Base-by-base conservation (phyloP, 768 basidiomycete species). In the Holtermannia corniformis region DNA sequence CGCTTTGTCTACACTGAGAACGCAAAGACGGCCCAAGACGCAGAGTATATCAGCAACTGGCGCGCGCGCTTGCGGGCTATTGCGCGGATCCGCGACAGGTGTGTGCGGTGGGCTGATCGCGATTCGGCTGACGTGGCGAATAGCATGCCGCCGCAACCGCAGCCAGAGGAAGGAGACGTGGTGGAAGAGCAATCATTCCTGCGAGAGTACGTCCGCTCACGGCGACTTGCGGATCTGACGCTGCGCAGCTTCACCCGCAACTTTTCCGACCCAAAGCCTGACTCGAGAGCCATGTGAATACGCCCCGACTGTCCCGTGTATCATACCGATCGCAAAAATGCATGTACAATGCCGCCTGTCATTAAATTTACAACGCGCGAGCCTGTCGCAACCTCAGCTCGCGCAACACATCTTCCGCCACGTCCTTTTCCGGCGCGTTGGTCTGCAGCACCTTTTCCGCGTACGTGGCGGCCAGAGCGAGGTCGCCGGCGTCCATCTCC, bases 1-100 rank as follows among this genome's bases (percentile, higher is more conserved):
- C 81, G 93, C 41, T 95, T 85, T 64, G 77, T 81, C 50, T 76
- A 80, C 54, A 91, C 88, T 5, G 41, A 55, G 49, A 58, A 63
- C 54, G 63, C 66, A 20, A 48, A 51, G 20, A 78, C 83, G 55
- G 73, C 76, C 42, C 87, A 88, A 7, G 72, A 72, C 53, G 78
- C 83, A 16, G 90, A 93, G 63, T 81, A 87, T 62, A 83, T 82
- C 68, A 91, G 89, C 2, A 91, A 90, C 63, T 96, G 91, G 91
- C 79, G 86, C 59, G 76, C 78, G 44, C 80, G 91, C 47, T 68
- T 92, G 59, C 81, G 86, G 62, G 78, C 83, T 1, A 89, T 96
- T 63, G 80, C 83, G 55, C 79, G 84, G 48, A 85, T 72, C 49
- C 55, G 58, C 44, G 51, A 54, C 21, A 59, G 40, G 67, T 69